Conservation (phyloP, 2,329 filamentous ascomycete genomes). For the Pseudofabraea citricarpa region DNA sequence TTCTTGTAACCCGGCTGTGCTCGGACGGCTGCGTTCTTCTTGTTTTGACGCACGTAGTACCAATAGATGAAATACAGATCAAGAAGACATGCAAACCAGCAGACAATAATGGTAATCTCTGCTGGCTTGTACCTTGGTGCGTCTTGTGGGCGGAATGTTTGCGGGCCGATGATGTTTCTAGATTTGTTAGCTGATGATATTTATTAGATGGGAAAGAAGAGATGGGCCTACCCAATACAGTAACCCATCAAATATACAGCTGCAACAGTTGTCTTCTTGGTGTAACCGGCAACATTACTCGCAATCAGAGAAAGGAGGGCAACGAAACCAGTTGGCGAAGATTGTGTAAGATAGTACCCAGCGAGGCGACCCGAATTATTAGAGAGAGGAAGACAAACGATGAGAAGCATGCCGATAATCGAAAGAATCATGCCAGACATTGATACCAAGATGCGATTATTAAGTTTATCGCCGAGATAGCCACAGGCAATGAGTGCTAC, state of each 20-base stretch:
- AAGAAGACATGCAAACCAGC: constrained; percentile 14
- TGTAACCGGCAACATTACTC: constrained; percentile 41
- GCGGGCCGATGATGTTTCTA: constrained; percentile 43
- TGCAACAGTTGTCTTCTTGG: constrained; percentile 44
- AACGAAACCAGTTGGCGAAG: constrained; percentile 29
- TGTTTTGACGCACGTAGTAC: constrained; percentile 21
- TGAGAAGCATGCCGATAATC: constrained; percentile 28
- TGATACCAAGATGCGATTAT: constrained; percentile 24
- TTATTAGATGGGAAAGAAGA: background rate
- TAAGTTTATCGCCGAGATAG: constrained; percentile 23
- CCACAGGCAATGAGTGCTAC: constrained; percentile 19
- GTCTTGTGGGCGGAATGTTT: constrained; percentile 35
- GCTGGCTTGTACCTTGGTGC: constrained; percentile 46
- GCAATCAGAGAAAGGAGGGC: constrained; percentile 30
- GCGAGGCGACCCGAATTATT: constrained; percentile 30
- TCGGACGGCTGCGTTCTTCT: constrained; percentile 18
- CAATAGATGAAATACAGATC: constrained; percentile 21
- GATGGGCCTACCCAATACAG: constrained; percentile 34
- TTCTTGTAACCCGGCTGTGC: constrained; percentile 19
- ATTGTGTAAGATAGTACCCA: constrained; percentile 33
- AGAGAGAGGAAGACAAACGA: constrained; percentile 30
- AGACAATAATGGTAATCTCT: constrained; percentile 46
- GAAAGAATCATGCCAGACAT: constrained; percentile 31
- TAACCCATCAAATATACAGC: constrained; percentile 42
- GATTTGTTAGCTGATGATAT: background rate